Conservation (phyloP, 2,329 filamentous ascomycete genomes). For the Eutypella sp. region DNA sequence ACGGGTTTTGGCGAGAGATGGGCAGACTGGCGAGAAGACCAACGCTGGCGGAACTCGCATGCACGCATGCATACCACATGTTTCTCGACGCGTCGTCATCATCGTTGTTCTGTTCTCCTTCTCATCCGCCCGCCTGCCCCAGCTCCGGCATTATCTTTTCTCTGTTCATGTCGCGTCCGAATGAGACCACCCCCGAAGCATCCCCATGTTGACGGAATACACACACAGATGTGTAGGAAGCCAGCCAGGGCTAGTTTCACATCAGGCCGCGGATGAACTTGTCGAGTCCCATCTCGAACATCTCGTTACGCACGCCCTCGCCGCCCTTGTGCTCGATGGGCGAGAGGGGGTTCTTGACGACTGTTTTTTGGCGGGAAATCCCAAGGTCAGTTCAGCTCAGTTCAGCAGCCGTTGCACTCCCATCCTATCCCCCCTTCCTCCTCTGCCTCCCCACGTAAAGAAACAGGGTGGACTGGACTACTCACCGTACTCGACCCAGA, state of each 20-base stretch:
- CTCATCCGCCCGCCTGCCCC: no score
- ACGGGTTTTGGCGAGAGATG: no score
- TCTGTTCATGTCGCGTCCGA: no score
- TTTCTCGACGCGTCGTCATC: no score
- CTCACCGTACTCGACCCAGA: conserved; percentile 91
- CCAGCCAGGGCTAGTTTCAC: conserved; percentile 34
- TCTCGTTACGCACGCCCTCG: conserved; percentile 64
- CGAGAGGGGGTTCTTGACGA: conserved; percentile 66
- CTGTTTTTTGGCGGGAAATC: conserved; percentile 32
- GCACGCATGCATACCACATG: no score
- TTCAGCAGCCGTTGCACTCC: background rate
- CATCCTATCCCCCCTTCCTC: background rate
- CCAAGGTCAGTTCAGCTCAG: background rate
- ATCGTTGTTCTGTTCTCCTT: no score
- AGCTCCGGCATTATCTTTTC: no score
- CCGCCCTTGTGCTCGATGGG: conserved; percentile 66
- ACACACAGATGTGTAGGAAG: no score
- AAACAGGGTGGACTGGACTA: conserved; percentile 10
- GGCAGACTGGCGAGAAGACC: no score
- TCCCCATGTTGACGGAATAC: no score
- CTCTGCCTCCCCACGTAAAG: background rate
- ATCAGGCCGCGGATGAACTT: conserved; percentile 68
- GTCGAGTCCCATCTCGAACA: conserved; percentile 69
- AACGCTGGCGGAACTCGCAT: no score
- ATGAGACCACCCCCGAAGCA: no score